phyloP scores from a whole-genome alignment of 1,139 yeast genomes.

The Arxiozyma bovina region DNA sequence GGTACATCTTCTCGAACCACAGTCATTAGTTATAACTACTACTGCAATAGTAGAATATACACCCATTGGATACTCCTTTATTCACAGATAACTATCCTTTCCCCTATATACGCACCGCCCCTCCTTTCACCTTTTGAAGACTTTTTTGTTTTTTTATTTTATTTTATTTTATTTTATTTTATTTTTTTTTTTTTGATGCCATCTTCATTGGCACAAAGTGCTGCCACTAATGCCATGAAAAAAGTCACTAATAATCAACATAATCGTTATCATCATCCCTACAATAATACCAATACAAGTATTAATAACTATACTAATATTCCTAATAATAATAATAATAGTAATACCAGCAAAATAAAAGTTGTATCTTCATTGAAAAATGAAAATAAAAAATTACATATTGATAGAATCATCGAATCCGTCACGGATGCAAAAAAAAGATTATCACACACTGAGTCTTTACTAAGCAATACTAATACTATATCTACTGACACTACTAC shows the following conservation, averaged over 20 bases:
- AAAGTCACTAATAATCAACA: slow-evolving; percentile 10
- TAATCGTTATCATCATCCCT: neutral
- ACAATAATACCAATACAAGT: neutral
- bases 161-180: no score
- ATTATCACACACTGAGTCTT: slow-evolving; percentile 39
- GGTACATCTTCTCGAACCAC: no score
- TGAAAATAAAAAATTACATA: slow-evolving; percentile 11
- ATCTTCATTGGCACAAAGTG: slow-evolving; percentile 18
- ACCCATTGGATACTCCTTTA: no score
- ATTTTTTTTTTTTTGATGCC: neutral
- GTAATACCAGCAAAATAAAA: no score
- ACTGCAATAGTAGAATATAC: no score
- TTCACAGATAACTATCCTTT: no score
- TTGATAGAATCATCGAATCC: slow-evolving; percentile 32
- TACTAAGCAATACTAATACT: neutral
- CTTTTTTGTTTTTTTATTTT: no score
- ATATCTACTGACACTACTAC: no score
- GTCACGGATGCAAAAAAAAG: slow-evolving; percentile 59
- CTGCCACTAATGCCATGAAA: slow-evolving; percentile 25
- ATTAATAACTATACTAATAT: neutral
- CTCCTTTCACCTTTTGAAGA: no score
- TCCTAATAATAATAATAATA: no score
- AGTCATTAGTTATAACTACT: no score
- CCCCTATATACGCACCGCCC: no score
- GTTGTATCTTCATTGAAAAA: neutral